A percentile compares a stretch with the other conserved stretches of the same genome.
Conservation (phyloP, 2,329 filamentous ascomycete species). For the Pseudomassariella vexata region DNA sequence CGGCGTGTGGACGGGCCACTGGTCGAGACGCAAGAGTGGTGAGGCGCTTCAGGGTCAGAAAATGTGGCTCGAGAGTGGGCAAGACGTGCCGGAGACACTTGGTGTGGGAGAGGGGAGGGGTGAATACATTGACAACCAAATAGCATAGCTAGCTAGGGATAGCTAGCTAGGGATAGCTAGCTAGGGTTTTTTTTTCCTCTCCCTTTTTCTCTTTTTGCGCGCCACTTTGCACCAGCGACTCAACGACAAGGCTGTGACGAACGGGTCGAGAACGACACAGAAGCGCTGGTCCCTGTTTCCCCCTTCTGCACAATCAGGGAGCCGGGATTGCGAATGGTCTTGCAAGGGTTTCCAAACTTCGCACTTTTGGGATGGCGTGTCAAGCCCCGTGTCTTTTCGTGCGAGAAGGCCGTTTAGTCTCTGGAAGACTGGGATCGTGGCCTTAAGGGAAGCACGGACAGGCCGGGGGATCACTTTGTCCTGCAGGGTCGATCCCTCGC, state of each 20-base stretch:
- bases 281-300: conserved; percentile 18
- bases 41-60: conserved; percentile 1
- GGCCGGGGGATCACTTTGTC: conserved; percentile 17
- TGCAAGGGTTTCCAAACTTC: conserved; percentile 9
- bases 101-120: conserved; percentile 2
- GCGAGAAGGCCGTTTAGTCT: too few relatives aligned
- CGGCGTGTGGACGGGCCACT: conserved; percentile 1
- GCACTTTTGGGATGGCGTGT: conserved; percentile 21
- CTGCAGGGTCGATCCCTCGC: conserved; percentile 27
- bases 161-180: too few relatives aligned
- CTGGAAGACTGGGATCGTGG: too few relatives aligned
- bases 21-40: conserved; percentile 2
- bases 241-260: conserved; percentile 24
- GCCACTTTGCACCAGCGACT: conserved; percentile 17
- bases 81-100: conserved; percentile 2
- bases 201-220: conserved; percentile 18
- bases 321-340: conserved; percentile 12
- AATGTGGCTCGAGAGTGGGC: conserved; percentile 6
- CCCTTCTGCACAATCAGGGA: conserved; percentile 16
- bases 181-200: too few relatives aligned
- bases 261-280: conserved; percentile 18
- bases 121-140: too few relatives aligned
- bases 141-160: too few relatives aligned
- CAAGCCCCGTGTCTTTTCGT: conserved; percentile 19
- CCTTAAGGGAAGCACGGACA: conserved; percentile 19